Evolutionary conservation across 2,329 filamentous ascomycete species (phyloP).

Genomic region (Diaporthe vexans): DNA sequence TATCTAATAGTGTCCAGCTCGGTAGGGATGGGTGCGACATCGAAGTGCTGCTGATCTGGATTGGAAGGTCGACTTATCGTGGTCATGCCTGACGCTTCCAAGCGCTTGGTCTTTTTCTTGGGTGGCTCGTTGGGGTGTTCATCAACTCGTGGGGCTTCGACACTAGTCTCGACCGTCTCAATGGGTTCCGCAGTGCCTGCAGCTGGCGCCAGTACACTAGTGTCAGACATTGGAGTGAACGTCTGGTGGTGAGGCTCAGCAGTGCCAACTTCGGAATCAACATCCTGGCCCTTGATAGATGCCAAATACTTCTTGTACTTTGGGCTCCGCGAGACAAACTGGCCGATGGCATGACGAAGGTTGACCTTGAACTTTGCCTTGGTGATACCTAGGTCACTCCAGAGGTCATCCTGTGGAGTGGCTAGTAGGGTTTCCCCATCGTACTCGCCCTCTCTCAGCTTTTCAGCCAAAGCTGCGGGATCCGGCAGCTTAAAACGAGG

Average conservation of each 20-base stretch:
- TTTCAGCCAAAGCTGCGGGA: slow-evolving; percentile 63
- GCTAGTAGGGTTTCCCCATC: slow-evolving; percentile 76
- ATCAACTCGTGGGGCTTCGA: background rate
- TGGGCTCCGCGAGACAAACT: slow-evolving; percentile 66
- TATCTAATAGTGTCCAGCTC: slow-evolving; percentile 31
- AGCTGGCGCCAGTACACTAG: background rate
- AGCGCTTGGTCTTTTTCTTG: slow-evolving; percentile 49
- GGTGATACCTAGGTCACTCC: slow-evolving; percentile 68
- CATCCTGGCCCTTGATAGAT: slow-evolving; percentile 50
- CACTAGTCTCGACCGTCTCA: background rate
- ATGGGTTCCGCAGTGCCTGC: background rate
- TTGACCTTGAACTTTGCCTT: slow-evolving; percentile 70
- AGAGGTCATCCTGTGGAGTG: slow-evolving; percentile 63
- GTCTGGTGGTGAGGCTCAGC: background rate
- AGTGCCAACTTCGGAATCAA: slow-evolving; percentile 44
- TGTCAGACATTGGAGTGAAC: slow-evolving; percentile 27
- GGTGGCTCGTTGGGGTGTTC: slow-evolving; percentile 14
- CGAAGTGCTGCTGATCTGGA: slow-evolving; percentile 37
- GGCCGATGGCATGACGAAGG: slow-evolving; percentile 69
- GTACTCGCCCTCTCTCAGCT: slow-evolving; percentile 73
- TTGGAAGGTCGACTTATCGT: slow-evolving; percentile 36
- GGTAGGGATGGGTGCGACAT: slow-evolving; percentile 33
- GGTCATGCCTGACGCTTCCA: slow-evolving; percentile 47
- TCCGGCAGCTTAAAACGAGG: slow-evolving; percentile 63
- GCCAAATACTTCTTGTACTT: slow-evolving; percentile 57